phyloP scores from a whole-genome alignment of 176 grass and related monocot genomes.

The Saccharum spontaneum region DNA sequence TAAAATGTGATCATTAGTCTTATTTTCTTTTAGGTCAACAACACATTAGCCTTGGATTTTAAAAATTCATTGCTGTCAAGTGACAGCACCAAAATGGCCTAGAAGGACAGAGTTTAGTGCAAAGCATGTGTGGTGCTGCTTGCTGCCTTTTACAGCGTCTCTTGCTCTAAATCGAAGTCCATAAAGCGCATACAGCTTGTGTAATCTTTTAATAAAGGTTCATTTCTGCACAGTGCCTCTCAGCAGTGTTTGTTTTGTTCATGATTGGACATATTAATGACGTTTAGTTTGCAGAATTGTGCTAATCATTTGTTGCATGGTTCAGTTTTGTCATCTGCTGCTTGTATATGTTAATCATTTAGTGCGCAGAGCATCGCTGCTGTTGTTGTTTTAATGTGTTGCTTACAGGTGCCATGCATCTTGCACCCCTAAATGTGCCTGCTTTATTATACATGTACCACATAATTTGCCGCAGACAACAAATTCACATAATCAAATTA shows the following conservation, averaged over 20 bases:
- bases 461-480: neutral
- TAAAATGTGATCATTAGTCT: neutral
- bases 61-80: neutral
- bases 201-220: neutral
- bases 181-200: neutral
- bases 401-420: neutral
- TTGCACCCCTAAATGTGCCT: neutral
- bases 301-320: neutral
- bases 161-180: neutral
- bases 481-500: neutral
- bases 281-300: neutral
- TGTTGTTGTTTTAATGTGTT: neutral
- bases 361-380: neutral
- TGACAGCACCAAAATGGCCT: neutral
- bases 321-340: neutral
- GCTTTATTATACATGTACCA: neutral
- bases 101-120: neutral
- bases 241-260: neutral
- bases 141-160: neutral
- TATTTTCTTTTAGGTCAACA: neutral
- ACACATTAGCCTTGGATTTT: neutral
- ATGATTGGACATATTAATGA: neutral
- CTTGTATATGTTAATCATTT: neutral
- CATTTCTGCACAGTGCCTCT: neutral
- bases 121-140: neutral